These are phyloP conservation scores for Ammopiptanthus mongolicus DNA, from an alignment of 306 rosid species.

Conservation along the genomic window DNA sequence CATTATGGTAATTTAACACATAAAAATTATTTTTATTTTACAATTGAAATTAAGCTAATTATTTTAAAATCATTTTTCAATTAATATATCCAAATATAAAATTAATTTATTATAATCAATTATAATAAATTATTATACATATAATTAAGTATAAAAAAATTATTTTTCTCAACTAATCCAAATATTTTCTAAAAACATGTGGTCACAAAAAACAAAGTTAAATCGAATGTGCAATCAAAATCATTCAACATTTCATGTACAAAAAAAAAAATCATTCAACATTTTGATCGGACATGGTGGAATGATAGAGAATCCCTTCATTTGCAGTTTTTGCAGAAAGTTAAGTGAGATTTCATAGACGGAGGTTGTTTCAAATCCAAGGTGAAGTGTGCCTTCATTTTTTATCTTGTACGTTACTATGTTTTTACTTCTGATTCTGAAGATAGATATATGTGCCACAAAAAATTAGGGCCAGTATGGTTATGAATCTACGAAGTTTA, in stretches of 20 bases:
- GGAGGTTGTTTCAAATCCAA: slow-evolving; percentile 5
- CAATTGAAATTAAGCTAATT: too few species aligned
- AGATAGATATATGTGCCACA: neutral
- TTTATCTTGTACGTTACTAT: neutral
- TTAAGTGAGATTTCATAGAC: neutral
- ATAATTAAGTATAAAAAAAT: too few species aligned
- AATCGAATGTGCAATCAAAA: neutral
- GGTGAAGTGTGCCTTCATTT: neutral
- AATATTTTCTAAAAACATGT: too few species aligned
- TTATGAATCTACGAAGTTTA: neutral
- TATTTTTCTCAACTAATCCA: too few species aligned
- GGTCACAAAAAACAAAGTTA: too few species aligned
- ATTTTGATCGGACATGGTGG: neutral
- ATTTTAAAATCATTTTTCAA: too few species aligned
- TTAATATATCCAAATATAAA: too few species aligned
- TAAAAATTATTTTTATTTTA: too few species aligned
- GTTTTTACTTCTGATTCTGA: neutral
- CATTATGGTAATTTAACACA: too few species aligned
- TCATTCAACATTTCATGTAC: neutral
- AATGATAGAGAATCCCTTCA: slow-evolving; percentile 5
- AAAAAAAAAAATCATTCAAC: neutral
- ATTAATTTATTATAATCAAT: too few species aligned
- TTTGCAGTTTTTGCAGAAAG: slow-evolving; percentile 4
- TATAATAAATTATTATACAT: too few species aligned
- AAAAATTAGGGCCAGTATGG: neutral